Evolutionary conservation across 345 rosid genomes (phyloP).

Genomic region (Populus euphratica): DNA sequence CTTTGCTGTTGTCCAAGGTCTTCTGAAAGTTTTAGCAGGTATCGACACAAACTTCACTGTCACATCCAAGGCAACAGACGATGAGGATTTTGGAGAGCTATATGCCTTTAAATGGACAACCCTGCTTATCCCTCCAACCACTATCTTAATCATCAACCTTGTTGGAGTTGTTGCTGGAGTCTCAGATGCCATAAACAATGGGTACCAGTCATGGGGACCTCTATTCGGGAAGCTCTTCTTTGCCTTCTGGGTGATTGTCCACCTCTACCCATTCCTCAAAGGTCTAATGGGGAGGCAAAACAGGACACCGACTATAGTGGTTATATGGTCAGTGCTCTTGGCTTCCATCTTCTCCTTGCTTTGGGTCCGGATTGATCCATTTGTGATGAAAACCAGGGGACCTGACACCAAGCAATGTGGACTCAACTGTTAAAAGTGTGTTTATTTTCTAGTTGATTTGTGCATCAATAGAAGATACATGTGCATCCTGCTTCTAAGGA

Average conservation of each 20-base stretch:
- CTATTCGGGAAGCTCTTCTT: conserved; percentile 94
- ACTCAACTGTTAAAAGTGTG: conserved; percentile 65
- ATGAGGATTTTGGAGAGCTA: conserved; percentile 85
- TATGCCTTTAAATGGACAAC: conserved; percentile 94
- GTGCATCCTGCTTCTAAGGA: conserved; percentile 24
- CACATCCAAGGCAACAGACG: conserved; percentile 82
- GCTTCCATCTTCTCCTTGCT: conserved; percentile 95
- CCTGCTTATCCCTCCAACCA: conserved; percentile 90
- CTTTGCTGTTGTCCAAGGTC: conserved; percentile 86
- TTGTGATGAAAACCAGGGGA: conserved; percentile 88
- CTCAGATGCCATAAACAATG: conserved; percentile 91
- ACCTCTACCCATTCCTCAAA: conserved; percentile 97
- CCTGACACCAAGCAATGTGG: conserved; percentile 80
- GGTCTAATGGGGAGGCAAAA: conserved; percentile 96
- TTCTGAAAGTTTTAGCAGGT: conserved; percentile 78
- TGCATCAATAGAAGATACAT: conserved; percentile 21
- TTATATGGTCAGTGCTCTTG: conserved; percentile 89
- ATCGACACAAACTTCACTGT: conserved; percentile 95
- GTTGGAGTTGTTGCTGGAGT: conserved; percentile 94
- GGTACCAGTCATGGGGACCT: conserved; percentile 90
- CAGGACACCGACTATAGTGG: conserved; percentile 93
- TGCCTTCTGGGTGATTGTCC: conserved; percentile 90
- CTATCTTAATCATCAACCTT: conserved; percentile 80
- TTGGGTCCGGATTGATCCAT: conserved; percentile 92
- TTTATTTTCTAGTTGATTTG: conserved; percentile 8